Conservation (phyloP, 495 filamentous ascomycete genomes). For the Chaetomium cochliodes region DNA sequence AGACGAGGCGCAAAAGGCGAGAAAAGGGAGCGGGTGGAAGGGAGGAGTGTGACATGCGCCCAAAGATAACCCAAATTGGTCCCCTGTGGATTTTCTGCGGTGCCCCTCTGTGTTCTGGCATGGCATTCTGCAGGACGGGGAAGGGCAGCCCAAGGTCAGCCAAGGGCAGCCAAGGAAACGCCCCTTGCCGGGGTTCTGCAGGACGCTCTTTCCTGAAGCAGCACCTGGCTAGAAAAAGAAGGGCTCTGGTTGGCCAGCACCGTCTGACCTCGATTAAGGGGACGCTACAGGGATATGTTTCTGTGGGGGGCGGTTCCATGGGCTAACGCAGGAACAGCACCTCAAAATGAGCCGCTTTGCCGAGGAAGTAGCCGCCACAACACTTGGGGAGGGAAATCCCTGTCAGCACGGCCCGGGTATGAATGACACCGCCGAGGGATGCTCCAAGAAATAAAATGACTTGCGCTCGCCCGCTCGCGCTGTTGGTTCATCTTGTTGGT, state of each 20-base stretch:
- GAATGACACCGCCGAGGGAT: not conserved
- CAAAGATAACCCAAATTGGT: slow-evolving; percentile 27
- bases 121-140: slow-evolving; percentile 19
- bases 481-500: slow-evolving; percentile 3
- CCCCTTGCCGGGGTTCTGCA: slow-evolving; percentile 20
- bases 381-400: slow-evolving; percentile 8
- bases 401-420: not conserved
- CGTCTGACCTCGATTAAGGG: slow-evolving; percentile 34
- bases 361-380: slow-evolving; percentile 2
- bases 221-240: slow-evolving; percentile 20
- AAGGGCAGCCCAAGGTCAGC: slow-evolving; percentile 19
- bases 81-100: slow-evolving; percentile 5
- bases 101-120: not conserved
- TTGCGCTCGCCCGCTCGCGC: not conserved
- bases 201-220: slow-evolving; percentile 31
- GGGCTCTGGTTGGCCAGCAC: slow-evolving; percentile 26
- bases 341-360: slow-evolving; percentile 10
- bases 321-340: slow-evolving; percentile 21
- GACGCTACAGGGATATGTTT: slow-evolving; percentile 22
- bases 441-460: not conserved
- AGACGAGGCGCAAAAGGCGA: slow-evolving; percentile 18
- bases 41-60: slow-evolving; percentile 26
- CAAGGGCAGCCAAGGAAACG: slow-evolving; percentile 22
- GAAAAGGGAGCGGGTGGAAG: slow-evolving; percentile 22
- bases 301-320: slow-evolving; percentile 26